A percentile compares a stretch with the other conserved stretches of the same genome.
These are phyloP conservation scores for Apiotrichum gracile DNA, from an alignment of 1,284 basidiomycete genomes.

Conservation along the genomic window DNA sequence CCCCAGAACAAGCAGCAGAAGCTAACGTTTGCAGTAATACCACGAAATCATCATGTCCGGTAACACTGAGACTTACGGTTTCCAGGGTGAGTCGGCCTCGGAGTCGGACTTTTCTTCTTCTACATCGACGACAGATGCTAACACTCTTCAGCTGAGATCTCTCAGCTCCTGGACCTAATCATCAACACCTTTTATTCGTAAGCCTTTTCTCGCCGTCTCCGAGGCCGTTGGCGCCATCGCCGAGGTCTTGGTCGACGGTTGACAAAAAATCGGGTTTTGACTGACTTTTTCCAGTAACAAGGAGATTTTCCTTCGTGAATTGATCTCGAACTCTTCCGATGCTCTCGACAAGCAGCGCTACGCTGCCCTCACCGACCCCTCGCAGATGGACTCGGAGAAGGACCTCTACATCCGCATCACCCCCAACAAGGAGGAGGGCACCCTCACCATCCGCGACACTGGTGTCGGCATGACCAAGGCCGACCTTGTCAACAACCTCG, in stretches of 20 bases:
- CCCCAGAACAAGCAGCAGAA: no score
- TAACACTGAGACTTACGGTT: slow-evolving; percentile 29
- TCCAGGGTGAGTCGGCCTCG: slow-evolving; percentile 53
- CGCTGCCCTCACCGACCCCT: slow-evolving; percentile 82
- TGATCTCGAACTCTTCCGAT: slow-evolving; percentile 60
- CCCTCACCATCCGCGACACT: slow-evolving; percentile 86
- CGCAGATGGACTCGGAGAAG: slow-evolving; percentile 77
- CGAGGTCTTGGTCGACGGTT: no score
- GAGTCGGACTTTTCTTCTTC: no score
- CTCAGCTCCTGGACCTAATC: slow-evolving; percentile 59
- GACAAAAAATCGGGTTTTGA: no score
- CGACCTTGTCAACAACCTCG: slow-evolving; percentile 64
- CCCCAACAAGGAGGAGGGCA: slow-evolving; percentile 93
- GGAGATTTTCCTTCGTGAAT: slow-evolving; percentile 48
- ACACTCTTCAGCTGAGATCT: slow-evolving; percentile 65
- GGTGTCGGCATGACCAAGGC: slow-evolving; percentile 98
- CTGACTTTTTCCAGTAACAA: no score
- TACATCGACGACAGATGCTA: not conserved
- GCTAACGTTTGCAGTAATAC: not conserved
- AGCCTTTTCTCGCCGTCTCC: no score
- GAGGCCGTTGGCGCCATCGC: no score
- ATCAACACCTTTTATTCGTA: slow-evolving; percentile 20
- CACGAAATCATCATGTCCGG: slow-evolving; percentile 12
- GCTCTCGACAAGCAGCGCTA: slow-evolving; percentile 93
- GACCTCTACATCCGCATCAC: slow-evolving; percentile 87